Percentiles rank a stretch among this genome's conserved stretches.
phyloP scores from a whole-genome alignment of 768 basidiomycete species.

The Lentinula edodes region DNA sequence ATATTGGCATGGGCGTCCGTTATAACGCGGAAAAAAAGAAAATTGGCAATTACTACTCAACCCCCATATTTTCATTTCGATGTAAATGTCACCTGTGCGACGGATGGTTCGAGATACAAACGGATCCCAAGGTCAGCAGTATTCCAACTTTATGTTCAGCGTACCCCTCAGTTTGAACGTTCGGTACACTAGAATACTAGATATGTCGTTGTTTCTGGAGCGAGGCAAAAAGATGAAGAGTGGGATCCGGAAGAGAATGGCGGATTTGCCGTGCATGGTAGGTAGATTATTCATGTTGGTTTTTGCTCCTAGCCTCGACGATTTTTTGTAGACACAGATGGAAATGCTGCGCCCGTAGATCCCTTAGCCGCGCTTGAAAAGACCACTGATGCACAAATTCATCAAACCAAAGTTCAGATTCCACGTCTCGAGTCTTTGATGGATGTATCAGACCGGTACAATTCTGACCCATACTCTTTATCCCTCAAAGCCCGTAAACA shows the following conservation, averaged over 20 bases:
- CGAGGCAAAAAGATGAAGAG: constrained; percentile 91
- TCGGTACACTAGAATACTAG: constrained; percentile 69
- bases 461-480: constrained; percentile 81
- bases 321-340: constrained; percentile 57
- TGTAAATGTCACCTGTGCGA: constrained; percentile 98
- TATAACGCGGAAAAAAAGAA: constrained; percentile 99
- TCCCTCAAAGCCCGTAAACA: constrained; percentile 70
- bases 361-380: constrained; percentile 89
- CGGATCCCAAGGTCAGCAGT: constrained; percentile 80
- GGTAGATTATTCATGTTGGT: constrained; percentile 10
- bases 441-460: constrained; percentile 68
- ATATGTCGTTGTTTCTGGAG: constrained; percentile 89
- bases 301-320: neutral
- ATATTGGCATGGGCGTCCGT: constrained; percentile 99
- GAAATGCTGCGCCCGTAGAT: constrained; percentile 58
- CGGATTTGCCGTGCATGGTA: constrained; percentile 85
- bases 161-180: too few species aligned
- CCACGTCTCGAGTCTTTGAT: constrained; percentile 82
- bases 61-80: constrained; percentile 90
- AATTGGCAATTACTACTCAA: constrained; percentile 90
- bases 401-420: constrained; percentile 65
- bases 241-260: constrained; percentile 98
- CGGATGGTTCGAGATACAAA: constrained; percentile 97
- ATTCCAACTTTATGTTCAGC: neutral
- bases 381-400: constrained; percentile 70